Evolutionary conservation across 257 asterid species (phyloP).

Genomic region (Petunia secreta): DNA sequence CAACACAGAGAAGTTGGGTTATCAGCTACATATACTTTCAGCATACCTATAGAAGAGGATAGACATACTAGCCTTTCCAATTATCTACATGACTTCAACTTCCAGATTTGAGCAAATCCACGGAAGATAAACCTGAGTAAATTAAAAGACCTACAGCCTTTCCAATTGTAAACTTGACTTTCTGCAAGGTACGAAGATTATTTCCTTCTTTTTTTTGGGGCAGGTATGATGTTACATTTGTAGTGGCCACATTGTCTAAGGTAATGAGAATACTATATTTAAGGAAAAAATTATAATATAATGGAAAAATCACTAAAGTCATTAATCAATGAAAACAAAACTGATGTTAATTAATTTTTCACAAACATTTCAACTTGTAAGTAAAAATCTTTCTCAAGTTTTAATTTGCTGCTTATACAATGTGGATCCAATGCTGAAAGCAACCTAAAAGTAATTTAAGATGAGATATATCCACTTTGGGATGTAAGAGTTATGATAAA

Average conservation of each 20-base stretch:
- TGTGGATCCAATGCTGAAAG: too few relatives aligned
- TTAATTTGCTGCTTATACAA: too few relatives aligned
- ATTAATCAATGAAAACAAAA: background rate
- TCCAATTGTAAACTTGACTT: background rate
- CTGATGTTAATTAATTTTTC: too few relatives aligned
- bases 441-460: background rate
- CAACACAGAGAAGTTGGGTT: too few relatives aligned
- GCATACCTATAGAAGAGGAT: too few relatives aligned
- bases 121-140: background rate
- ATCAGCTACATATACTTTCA: too few relatives aligned
- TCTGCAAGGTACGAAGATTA: too few relatives aligned
- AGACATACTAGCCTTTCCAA: background rate
- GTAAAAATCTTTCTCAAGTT: too few relatives aligned
- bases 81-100: background rate
- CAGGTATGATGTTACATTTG: too few relatives aligned
- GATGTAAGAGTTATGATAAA: background rate
- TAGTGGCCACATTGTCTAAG: too few relatives aligned
- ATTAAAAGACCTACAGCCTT: too few relatives aligned
- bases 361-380: background rate
- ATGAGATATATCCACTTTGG: background rate
- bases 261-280: background rate
- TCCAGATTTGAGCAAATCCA: background rate
- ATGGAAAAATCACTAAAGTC: background rate
- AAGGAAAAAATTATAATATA: background rate
- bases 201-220: too few relatives aligned